Conservation (phyloP, 768 basidiomycete genomes). For the Suillus lakei region DNA sequence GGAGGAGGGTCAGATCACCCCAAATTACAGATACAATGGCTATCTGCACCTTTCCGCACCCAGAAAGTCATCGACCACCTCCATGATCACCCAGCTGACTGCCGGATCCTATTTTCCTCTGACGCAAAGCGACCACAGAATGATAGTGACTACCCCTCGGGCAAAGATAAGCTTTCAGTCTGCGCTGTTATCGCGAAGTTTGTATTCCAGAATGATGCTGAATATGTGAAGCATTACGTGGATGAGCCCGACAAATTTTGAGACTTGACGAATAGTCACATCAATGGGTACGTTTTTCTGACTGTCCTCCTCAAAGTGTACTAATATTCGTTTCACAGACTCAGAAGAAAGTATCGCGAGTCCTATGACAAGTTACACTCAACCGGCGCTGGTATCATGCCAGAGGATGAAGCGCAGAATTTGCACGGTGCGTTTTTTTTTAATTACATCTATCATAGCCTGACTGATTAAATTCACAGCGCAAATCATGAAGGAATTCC, state of each 20-base stretch:
- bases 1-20: no score
- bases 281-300: not conserved
- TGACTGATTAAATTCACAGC: no score
- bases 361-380: not conserved
- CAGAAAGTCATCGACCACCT: not conserved
- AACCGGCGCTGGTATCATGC: not conserved
- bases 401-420: not conserved
- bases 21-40: no score
- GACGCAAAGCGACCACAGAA: not conserved
- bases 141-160: not conserved
- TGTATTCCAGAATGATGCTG: not conserved
- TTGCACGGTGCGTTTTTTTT: not conserved
- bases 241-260: not conserved
- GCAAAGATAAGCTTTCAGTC: slow-evolving; percentile 1
- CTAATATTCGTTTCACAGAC: not conserved
- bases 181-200: no score
- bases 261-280: slow-evolving; percentile 1
- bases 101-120: not conserved
- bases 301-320: not conserved
- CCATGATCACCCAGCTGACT: slow-evolving; percentile 2
- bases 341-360: not conserved
- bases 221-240: not conserved
- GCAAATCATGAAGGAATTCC: no score
- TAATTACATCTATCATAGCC: no score
- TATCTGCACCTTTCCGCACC: no score